These are phyloP conservation scores for Dittrichia graveolens DNA, from an alignment of 129 eudicot genomes.

Conservation along the genomic window DNA sequence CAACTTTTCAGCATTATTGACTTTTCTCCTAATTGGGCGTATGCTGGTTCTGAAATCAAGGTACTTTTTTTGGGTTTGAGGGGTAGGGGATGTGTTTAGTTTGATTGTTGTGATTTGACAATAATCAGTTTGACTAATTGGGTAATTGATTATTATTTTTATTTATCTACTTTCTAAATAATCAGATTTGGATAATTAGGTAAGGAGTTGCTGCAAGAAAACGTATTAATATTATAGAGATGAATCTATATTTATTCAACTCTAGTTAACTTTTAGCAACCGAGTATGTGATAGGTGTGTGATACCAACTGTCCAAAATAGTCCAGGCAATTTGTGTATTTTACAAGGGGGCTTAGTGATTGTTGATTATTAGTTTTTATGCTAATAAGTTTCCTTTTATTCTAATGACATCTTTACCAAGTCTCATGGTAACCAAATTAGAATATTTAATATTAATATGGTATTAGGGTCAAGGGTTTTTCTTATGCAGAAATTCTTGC, in stretches of 20 bases:
- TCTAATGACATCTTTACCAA: no score
- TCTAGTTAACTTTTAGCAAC: background rate
- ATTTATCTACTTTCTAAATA: background rate
- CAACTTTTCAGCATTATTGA: slow-evolving; percentile 90
- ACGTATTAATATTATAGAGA: background rate
- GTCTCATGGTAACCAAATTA: no score
- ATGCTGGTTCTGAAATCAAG: slow-evolving; percentile 67
- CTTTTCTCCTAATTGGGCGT: slow-evolving; percentile 86
- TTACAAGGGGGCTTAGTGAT: no score
- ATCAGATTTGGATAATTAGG: background rate
- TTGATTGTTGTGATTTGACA: background rate
- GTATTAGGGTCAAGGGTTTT: no score
- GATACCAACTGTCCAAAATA: no score
- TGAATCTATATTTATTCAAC: background rate
- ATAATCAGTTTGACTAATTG: background rate
- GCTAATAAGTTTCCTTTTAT: no score
- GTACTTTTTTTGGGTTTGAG: slow-evolving; percentile 37
- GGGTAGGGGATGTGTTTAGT: slow-evolving; percentile 6
- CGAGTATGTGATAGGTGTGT: background rate
- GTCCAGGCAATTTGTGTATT: no score
- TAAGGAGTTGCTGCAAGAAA: slow-evolving; percentile 7
- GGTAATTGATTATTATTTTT: background rate
- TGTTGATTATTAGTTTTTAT: no score
- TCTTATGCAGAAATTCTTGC: no score
- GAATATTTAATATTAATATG: no score